Conservation (phyloP, 305 asterid species). For the Ajuga reptans region DNA sequence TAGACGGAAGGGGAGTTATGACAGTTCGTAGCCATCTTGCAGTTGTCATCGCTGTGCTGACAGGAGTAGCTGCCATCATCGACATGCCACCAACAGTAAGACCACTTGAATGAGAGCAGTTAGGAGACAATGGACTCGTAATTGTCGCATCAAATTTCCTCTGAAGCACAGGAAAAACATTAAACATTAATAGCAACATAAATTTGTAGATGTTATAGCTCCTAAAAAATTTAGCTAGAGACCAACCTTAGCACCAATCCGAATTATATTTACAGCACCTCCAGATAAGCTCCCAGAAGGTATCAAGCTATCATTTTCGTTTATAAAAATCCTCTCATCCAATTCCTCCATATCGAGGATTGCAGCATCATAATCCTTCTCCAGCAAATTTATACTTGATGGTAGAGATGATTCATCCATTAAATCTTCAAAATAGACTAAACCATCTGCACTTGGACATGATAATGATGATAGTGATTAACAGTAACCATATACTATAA, state of each 20-base stretch:
- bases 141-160: constrained; percentile 66
- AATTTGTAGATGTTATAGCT: constrained; percentile 3
- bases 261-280: constrained; percentile 43
- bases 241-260: constrained; percentile 68
- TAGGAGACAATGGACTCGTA: constrained; percentile 74
- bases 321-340: constrained; percentile 79
- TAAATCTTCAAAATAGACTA: constrained; percentile 67
- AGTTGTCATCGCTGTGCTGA: constrained; percentile 96
- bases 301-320: constrained; percentile 76
- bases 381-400: constrained; percentile 49
- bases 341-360: constrained; percentile 53
- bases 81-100: constrained; percentile 38
- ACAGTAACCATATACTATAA: background rate
- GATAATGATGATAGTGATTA: constrained; percentile 14
- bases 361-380: constrained; percentile 61
- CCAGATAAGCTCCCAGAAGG: constrained; percentile 80
- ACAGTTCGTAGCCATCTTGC: constrained; percentile 93
- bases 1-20: constrained; percentile 78
- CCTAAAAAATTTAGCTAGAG: constrained; percentile 9
- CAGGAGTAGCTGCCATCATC: constrained; percentile 76
- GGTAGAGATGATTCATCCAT: constrained; percentile 61
- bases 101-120: constrained; percentile 54
- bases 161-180: constrained; percentile 33
- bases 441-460: constrained; percentile 55
- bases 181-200: constrained; percentile 17